Percentiles rank a stretch among this genome's conserved stretches.
Evolutionary conservation across 2,329 filamentous ascomycete genomes (phyloP).

Genomic region (Teratosphaeria pseudoeucalypti): DNA sequence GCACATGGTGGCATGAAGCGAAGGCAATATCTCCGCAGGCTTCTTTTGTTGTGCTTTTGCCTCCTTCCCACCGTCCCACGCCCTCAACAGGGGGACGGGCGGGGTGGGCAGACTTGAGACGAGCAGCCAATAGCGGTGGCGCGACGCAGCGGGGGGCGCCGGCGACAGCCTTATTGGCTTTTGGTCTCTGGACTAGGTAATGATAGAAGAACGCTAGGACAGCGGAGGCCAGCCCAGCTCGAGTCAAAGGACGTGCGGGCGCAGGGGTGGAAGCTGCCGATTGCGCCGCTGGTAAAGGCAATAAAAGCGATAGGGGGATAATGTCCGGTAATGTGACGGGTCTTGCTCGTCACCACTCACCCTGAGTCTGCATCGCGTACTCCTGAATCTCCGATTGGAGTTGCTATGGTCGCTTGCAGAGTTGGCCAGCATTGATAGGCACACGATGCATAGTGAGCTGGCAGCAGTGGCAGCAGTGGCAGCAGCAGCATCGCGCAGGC

Average conservation of each 20-base stretch:
- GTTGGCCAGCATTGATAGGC: not conserved
- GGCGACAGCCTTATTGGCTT: not conserved
- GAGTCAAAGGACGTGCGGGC: not conserved
- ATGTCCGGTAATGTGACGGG: constrained; percentile 4
- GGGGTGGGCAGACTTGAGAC: not conserved
- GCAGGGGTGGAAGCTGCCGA: constrained; percentile 2
- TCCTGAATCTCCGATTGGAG: not conserved
- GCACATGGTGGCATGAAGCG: not conserved
- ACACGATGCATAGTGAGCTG: not conserved
- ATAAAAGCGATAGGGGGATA: constrained; percentile 4
- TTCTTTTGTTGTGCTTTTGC: not conserved
- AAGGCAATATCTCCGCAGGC: not conserved
- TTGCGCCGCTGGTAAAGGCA: not conserved
- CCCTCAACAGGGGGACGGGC: not conserved
- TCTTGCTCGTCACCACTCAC: constrained; percentile 3
- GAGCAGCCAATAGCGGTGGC: not conserved
- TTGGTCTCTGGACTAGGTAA: not conserved
- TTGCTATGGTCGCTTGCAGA: constrained; percentile 2
- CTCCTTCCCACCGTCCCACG: not conserved
- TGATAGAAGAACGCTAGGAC: constrained; percentile 1
- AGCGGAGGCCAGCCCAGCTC: not conserved
- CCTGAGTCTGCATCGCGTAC: not conserved
- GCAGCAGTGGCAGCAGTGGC: not conserved
- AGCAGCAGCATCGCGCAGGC: not conserved
- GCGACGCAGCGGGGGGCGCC: not conserved